Base-by-base conservation (phyloP, 345 rosid genomes). In the Erodium maritimum region DNA sequence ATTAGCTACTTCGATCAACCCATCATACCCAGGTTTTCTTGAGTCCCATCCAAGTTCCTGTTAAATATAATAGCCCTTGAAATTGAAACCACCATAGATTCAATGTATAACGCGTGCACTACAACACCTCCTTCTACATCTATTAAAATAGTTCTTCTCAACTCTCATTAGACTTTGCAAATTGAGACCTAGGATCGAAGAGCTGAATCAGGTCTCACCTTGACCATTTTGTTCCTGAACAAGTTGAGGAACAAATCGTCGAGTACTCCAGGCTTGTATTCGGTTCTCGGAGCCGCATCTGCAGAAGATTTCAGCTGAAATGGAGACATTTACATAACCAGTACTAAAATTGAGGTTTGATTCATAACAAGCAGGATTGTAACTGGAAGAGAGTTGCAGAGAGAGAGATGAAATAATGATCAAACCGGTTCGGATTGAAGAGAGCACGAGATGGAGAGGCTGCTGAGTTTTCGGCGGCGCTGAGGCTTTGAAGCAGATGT, bases 31-130 rank as follows among this genome's bases (percentile, higher is more conserved):
- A 20, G 86, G 84, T 78, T 78, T 86, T 70, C 82, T 79, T 4
- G 95, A 91, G 77, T 91, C 93, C 95, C 83, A 80, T 71, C 98
- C 96, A 46, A 86, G 88, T 77, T 86, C 98, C 98, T 91, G 76
- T 70, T 53, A 73, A 62, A 29, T 29, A 29, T 29, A 29, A 29
- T 5, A 46, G 58, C 42, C 71, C 70, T 75, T 52, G 29, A 52
- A 57, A 57, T 13, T 22, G 58, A 52, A 29, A 29, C 37, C 37
- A 3, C 37, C 37, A 29, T 29, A 29, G 37, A 29, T 29, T 29
- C 37, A 29, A 29, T 1, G 9, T 5, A 29, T 17, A 51, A 51
- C 54, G n/a, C 19, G 3, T 4, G n/a, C 54, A 51, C 4, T 20
- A 13, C 54, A 17, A 3, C 17, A 29, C 37, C 37, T 29, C 37